Conservation (phyloP, 2,329 filamentous ascomycete genomes). For the Setomelanomma holmii region DNA sequence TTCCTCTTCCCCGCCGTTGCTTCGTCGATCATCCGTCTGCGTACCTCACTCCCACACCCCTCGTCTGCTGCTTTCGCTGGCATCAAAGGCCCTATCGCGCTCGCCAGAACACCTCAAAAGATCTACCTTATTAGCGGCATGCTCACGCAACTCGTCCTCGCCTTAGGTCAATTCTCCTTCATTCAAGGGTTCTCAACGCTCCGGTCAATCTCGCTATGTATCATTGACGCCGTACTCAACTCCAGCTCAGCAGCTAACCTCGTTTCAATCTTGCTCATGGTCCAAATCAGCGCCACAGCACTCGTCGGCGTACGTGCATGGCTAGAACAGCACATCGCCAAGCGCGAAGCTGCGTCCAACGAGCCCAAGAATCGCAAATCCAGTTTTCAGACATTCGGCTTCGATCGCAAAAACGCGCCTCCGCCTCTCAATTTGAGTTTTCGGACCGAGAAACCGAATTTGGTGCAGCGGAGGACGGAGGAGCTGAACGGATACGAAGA, state of each 20-base stretch:
- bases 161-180: conserved; percentile 27
- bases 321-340: conserved; percentile 37
- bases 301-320: conserved; percentile 30
- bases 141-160: conserved; percentile 24
- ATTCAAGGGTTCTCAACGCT: conserved; percentile 31
- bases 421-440: background rate
- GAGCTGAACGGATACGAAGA: conserved; percentile 27
- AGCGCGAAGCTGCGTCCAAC: conserved; percentile 7
- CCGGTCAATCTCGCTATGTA: conserved; percentile 32
- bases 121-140: conserved; percentile 31
- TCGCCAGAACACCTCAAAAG: conserved; percentile 30
- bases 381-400: conserved; percentile 29
- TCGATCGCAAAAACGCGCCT: conserved; percentile 3
- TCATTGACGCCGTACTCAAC: conserved; percentile 35
- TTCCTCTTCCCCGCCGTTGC: conserved; percentile 26
- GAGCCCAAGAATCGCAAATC: conserved; percentile 8
- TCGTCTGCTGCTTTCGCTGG: conserved; percentile 22
- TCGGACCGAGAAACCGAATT: conserved; percentile 11
- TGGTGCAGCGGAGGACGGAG: conserved; percentile 5
- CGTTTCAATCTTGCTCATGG: conserved; percentile 23
- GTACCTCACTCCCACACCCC: conserved; percentile 27
- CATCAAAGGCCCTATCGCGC: conserved; percentile 26
- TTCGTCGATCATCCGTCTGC: conserved; percentile 27
- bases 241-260: conserved; percentile 21
- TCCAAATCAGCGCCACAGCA: conserved; percentile 28